These are phyloP conservation scores for Coprinellus micaceus DNA, from an alignment of 768 basidiomycete genomes.

Conservation along the genomic window DNA sequence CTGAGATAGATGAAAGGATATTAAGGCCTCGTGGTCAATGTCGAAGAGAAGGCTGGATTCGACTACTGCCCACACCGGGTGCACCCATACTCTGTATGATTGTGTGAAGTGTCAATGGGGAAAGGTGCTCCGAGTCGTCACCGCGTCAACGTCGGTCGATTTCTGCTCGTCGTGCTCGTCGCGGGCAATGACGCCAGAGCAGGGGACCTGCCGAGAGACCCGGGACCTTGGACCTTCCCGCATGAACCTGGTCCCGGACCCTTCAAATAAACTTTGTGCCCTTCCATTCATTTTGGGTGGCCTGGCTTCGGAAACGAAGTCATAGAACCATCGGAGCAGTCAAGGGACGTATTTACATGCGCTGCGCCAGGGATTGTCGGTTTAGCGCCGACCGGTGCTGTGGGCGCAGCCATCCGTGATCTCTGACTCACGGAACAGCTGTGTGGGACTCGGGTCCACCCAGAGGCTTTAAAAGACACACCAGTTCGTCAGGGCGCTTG, in stretches of 20 bases:
- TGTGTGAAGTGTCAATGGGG: neutral
- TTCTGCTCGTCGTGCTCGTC: conserved; percentile 10
- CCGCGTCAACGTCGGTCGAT: conserved; percentile 4
- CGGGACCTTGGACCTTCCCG: neutral
- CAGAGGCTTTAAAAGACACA: conserved; percentile 2
- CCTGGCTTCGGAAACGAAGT: neutral
- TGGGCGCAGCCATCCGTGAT: neutral
- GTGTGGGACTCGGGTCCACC: neutral
- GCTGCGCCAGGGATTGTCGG: neutral
- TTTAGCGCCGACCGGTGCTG: neutral
- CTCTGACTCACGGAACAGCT: neutral
- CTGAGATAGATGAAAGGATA: neutral
- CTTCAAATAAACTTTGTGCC: neutral
- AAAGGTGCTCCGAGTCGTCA: neutral
- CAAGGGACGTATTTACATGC: neutral
- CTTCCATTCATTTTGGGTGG: neutral
- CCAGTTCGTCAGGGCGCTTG: neutral
- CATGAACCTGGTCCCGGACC: neutral
- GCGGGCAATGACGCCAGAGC: conserved; percentile 14
- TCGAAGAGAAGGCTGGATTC: neutral
- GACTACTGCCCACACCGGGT: neutral
- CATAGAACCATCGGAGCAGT: neutral
- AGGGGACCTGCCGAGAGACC: neutral
- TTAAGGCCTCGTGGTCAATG: neutral
- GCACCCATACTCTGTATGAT: neutral